Percentiles rank a stretch among this genome's conserved stretches.
phyloP scores from a whole-genome alignment of 1,284 basidiomycete species.

The Cryptococcus jaspeensis region DNA sequence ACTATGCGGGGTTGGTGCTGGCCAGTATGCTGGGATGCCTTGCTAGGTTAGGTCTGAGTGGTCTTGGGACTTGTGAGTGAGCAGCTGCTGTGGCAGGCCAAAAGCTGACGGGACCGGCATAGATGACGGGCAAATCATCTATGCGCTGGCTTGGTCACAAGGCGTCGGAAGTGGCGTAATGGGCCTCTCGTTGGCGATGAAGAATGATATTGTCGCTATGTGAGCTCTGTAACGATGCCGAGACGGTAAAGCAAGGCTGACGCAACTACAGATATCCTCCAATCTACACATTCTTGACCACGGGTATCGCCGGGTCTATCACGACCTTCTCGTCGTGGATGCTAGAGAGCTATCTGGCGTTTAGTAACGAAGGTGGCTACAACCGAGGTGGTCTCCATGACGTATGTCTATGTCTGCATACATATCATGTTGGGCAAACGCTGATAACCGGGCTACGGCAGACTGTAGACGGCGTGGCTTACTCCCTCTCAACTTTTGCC shows the following conservation, averaged over 20 bases:
- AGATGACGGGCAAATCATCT: constrained; percentile 66
- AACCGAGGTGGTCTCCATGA: constrained; percentile 70
- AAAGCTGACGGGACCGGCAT: too few relatives aligned
- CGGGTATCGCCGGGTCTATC: constrained; percentile 92
- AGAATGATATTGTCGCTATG: constrained; percentile 70
- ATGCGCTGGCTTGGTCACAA: constrained; percentile 83
- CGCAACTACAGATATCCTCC: constrained; percentile 68
- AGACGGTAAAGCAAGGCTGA: background rate
- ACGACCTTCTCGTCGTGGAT: constrained; percentile 98
- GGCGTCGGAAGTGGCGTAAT: constrained; percentile 87
- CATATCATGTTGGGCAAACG: background rate
- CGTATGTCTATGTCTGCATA: constrained; percentile 56
- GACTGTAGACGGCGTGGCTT: constrained; percentile 82
- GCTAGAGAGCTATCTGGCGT: constrained; percentile 79
- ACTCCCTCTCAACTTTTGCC: constrained; percentile 73
- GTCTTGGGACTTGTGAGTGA: constrained; percentile 56
- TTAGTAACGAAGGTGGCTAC: constrained; percentile 66
- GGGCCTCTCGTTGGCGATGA: constrained; percentile 71
- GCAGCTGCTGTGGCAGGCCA: background rate
- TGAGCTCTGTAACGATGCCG: constrained; percentile 50
- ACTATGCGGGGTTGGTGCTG: constrained; percentile 66
- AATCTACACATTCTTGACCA: constrained; percentile 82
- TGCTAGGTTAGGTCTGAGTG: constrained; percentile 69
- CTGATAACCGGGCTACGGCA: constrained; percentile 44
- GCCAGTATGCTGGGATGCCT: constrained; percentile 76